Evolutionary conservation across 345 rosid genomes (phyloP), one percentile per base, ranked within the genome.

Genomic region (Gossypium herbaceum): DNA sequence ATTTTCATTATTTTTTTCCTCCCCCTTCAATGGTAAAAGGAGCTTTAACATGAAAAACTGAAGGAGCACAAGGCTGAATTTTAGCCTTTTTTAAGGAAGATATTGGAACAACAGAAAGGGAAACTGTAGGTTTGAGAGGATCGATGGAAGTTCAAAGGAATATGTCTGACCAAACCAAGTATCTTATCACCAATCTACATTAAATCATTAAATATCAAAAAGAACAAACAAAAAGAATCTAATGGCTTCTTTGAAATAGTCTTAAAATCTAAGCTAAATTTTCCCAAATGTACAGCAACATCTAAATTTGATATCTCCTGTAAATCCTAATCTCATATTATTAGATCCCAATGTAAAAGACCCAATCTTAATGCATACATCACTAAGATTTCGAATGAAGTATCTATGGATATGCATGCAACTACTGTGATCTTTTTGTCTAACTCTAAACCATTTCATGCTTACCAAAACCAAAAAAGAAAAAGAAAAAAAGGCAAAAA

Each of bases 41-140:
- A 41, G 71, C 64, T 59, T 50, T 61, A 60, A 73, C 66, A 74
- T 57, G 78, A 73, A 76, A 77, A 47, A 83, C 74, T 19, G 85
- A 84, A 78, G 62, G 48, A 83, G 80, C 86, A 82, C 79, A 81
- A 78, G 81, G 71, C 85, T 79, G 79, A 79, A 79, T 62, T 80
- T 70, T 76, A 81, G 82, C 87, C 76, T 84, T 86, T 84, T 82
- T 86, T 81, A 3, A 75, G 81, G 88, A 90, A 81, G 84, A 83
- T 67, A 43, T 68, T 76, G 71, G 67, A 83, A 82, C 76, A 76
- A 68, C 72, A 71, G 73, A 68, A 74, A 43, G 68, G 75, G 59
- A 64, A 76, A 68, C 74, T 71, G 74, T 58, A 77, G 85, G 72
- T 77, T 77, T 82, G 78, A 75, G 79, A 64, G 68, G 67, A 68